Evolutionary conservation across 768 basidiomycete species (phyloP).

Genomic region (Mycena chlorophos): DNA sequence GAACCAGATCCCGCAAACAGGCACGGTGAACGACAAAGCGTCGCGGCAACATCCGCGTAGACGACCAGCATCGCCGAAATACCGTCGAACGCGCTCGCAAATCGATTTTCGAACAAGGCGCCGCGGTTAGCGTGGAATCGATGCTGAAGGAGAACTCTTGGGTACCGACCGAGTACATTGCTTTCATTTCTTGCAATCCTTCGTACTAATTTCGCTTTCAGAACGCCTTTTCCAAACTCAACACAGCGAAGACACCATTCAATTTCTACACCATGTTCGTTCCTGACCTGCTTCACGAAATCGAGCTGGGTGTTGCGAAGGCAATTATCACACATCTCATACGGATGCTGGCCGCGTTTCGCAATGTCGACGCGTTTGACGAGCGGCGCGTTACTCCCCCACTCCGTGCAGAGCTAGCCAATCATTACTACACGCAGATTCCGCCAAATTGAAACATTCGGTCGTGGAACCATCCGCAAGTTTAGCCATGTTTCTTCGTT

Average conservation of each 20-base stretch:
- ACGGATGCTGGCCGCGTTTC: constrained; percentile 27
- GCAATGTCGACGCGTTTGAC: constrained; percentile 25
- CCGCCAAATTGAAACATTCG: constrained; percentile 23
- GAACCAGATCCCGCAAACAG: constrained; percentile 9
- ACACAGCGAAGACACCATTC: constrained; percentile 12
- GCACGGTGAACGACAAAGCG: constrained; percentile 14
- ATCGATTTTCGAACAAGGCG: not conserved
- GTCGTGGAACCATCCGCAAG: constrained; percentile 33
- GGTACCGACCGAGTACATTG: not conserved
- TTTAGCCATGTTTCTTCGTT: constrained; percentile 39
- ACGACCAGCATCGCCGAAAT: constrained; percentile 5
- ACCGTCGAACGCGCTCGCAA: not conserved
- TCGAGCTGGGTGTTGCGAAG: constrained; percentile 43
- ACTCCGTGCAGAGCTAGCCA: not conserved
- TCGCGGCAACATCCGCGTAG: not conserved
- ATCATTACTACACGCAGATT: not conserved
- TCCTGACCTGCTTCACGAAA: constrained; percentile 39
- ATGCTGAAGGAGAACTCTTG: not conserved
- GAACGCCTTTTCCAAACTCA: constrained; percentile 33
- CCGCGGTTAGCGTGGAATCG: not conserved
- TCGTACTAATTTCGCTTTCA: constrained; percentile 11
- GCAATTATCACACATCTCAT: constrained; percentile 36
- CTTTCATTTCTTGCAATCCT: not conserved
- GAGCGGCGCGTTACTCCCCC: constrained; percentile 2
- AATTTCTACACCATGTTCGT: constrained; percentile 31